Base-by-base conservation (phyloP, 2,329 filamentous ascomycete genomes). In the Penicillium fuscoglaucum region DNA sequence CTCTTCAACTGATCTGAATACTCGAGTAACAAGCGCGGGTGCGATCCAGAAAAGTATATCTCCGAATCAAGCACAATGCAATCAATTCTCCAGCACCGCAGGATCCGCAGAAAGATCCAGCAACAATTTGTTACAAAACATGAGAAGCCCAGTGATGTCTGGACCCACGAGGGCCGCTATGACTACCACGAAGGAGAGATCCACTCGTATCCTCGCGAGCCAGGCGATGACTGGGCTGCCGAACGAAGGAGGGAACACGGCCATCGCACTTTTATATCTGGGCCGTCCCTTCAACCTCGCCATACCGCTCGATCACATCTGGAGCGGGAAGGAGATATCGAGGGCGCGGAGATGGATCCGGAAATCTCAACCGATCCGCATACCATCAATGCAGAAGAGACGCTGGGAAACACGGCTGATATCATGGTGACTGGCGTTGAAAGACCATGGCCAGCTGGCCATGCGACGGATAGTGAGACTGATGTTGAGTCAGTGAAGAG, bases 341-440 rank as follows among this genome's bases (percentile, higher is more conserved):
- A 65, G 46, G 57, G 54, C 1, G 55, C 49, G n/a, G 64, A 61
- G 28, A 43, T 54, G 13, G 57, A 66, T 8, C 58, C 60, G 21
- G 52, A 53, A 7, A 49, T 64, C 13, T 29, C 60, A 7, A 51
- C 53, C 5, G 62, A 66, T 19, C 54, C 58, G 19, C 53, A 61
- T 41, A 61, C 58, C 7, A 54, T 63, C 28, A 51, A 64, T 33
- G 64, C 66, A 13, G 49, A 47, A n/a, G 52, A 58, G 19, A 69
- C 63, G 4, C 62, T 61, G 45, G 63, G 68, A 24, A 63, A 63
- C 17, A 63, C 64, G 10, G 19, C 69, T 3, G 66, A 67, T 6
- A 57, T 60, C 4, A 61, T 64, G 29, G 52, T 70, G 45, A 69
- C 66, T 9, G 68, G 68, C 9, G 62, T 71, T n/a, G 52, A 69